Conservation (phyloP, 139 green algal genomes). For the Chlorella vulgaris region DNA sequence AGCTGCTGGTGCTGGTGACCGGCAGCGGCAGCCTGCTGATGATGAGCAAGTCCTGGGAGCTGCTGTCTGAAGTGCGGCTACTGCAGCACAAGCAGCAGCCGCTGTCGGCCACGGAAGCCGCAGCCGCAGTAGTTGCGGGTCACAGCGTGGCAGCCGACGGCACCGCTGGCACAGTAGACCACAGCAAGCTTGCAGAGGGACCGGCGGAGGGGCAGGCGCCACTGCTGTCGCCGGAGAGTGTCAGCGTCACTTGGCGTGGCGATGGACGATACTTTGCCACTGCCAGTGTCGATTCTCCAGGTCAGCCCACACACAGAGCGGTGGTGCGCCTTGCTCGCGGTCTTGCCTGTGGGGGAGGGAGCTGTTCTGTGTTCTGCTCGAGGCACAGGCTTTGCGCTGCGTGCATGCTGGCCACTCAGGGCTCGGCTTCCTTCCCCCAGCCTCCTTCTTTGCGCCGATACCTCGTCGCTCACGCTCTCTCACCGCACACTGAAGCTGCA, state of each 20-base stretch:
- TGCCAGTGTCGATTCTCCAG: background rate
- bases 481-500: too few relatives aligned
- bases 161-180: background rate
- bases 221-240: background rate
- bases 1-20: conserved; percentile 74
- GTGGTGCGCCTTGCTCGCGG: too few relatives aligned
- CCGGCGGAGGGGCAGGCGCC: background rate
- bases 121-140: background rate
- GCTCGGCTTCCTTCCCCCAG: too few relatives aligned
- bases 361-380: too few relatives aligned
- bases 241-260: conserved; percentile 77
- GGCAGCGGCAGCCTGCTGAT: conserved; percentile 68
- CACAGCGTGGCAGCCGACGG: background rate
- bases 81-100: background rate
- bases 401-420: too few relatives aligned
- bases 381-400: too few relatives aligned
- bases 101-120: background rate
- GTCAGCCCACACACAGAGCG: background rate
- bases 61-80: conserved; percentile 17
- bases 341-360: too few relatives aligned
- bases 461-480: too few relatives aligned
- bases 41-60: conserved; percentile 65
- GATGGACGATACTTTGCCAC: conserved; percentile 85
- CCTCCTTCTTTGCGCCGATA: too few relatives aligned
- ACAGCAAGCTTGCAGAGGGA: background rate